Evolutionary conservation across 1,139 yeast genomes (phyloP), one percentile per base, ranked within the genome.

Genomic region (Suhomyces anneliseae): DNA sequence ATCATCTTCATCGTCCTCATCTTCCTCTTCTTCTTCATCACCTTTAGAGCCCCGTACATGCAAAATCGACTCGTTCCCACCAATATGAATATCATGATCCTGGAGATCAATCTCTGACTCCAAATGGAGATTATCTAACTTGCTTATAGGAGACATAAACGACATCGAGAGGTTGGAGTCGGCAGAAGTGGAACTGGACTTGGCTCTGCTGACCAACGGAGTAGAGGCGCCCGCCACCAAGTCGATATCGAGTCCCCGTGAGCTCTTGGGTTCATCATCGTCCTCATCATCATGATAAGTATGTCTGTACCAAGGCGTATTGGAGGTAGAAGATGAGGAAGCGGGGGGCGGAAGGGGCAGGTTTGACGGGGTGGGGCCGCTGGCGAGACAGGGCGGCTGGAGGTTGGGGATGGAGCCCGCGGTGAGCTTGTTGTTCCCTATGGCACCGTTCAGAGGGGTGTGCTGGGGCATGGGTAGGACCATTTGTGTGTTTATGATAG

Each of bases 121-220:
- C 39, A 56, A 45, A 41, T 56, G 59, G 31, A 56, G 51, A 34
- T 55, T 53, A 40, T 55, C 51, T 14, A 56, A 43, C 35, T 54
- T 54, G 26, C 50, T 47, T 38, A 56, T 65, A 10, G 79, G 79
- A 1, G 78, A 73, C 27, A 68, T 50, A 46, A 74, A 72, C 19
- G 72, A 59, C 8, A 58, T 47, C 15, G 65, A 58, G 27, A 54
- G 53, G 45, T 58, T 56, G 33, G 49, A 51, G 8, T 39, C 39
- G n/a, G 45, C 48, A 12, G 54, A 50, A 12, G 45, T 43, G 19
- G 44, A 42, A 4, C 32, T 43, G 2, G 11, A 31, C 24, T 36
- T 37, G 38, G 42, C 38, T 6, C 43, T 27, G 27, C 50, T 44
- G 43, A 58, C 55, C 42, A 70, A 55, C 8, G 76, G 76, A 8